Evolutionary conservation across 306 rosid species (phyloP), one percentile per base, ranked within the genome.

Genomic region (Prunus mira): DNA sequence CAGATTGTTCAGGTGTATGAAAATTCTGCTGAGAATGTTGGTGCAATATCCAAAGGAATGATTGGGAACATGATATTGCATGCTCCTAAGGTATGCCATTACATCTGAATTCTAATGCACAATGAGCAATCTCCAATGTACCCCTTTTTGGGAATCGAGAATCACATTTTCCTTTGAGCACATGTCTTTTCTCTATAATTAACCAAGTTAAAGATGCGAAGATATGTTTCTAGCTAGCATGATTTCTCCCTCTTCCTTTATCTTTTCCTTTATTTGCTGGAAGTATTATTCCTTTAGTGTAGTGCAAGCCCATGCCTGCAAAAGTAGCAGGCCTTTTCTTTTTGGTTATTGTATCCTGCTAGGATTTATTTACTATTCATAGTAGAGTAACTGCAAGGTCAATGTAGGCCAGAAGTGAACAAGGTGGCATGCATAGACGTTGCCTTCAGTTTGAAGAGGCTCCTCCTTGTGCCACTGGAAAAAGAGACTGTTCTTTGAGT

Each of bases 361-460:
- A 34, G 62, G 64, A n/a, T 63, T 41, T 69, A 20, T 45, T 58
- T 9, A 19, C 27, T 51, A 57, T 51, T 57, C 17, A 41, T 74
- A 17, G 45, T 51, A 75, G 19, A 71, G 20, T 83, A 67, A 79
- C 58, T 66, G 51, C 41, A 65, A 43, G 50, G 24, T 82, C 77
- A 67, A 49, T 80, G 85, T 34, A 86, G 96, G 88, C 64, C 68
- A 46, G 65, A 65, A 69, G 76, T 78, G 86, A 78, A 76, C 69
- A 81, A 45, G 81, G 69, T 74, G 90, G 84, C 63, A 50, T 78
- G 75, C 87, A 65, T 69, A 81, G 89, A 80, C 91, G 90, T 55
- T 82, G 87, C 82, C 90, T 89, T 76, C 89, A 84, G 71, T 88
- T 83, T 75, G 93, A 74, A 79, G 93, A 83, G 80, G 84, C 80